Conservation (phyloP, 176 grass and related monocot genomes). For the Bromus sterilis region DNA sequence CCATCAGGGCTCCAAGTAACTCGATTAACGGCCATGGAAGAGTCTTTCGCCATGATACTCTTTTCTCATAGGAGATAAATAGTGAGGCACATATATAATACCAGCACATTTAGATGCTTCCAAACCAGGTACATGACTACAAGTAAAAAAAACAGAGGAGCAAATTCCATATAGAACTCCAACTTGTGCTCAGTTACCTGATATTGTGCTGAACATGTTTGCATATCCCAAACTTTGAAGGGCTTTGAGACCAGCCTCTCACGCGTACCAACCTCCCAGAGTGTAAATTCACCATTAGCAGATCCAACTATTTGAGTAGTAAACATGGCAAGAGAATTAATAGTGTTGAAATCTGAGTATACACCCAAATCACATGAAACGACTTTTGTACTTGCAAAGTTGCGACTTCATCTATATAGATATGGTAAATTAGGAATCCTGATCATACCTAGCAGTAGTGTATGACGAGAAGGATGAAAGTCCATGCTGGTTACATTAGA, state of each 20-base stretch:
- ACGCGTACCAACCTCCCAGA: constrained; percentile 74
- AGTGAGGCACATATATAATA: constrained; percentile 5
- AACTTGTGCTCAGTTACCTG: constrained; percentile 27
- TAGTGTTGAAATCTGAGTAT: background rate
- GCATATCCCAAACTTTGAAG: constrained; percentile 74
- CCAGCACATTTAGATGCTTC: background rate
- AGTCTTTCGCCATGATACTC: constrained; percentile 54
- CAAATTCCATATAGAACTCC: constrained; percentile 3
- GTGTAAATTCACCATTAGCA: constrained; percentile 76
- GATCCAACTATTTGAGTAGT: constrained; percentile 54
- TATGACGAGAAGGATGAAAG: constrained; percentile 85
- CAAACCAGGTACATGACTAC: constrained; percentile 19
- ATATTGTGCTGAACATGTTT: constrained; percentile 49
- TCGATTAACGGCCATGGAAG: constrained; percentile 60
- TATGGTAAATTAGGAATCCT: background rate
- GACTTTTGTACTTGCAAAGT: background rate
- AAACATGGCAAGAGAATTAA: constrained; percentile 3
- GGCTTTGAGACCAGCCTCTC: constrained; percentile 68
- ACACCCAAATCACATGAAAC: constrained; percentile 3
- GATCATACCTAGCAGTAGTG: constrained; percentile 73
- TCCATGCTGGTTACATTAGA: constrained; percentile 91
- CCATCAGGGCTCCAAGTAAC: constrained; percentile 93
- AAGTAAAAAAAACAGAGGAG: constrained; percentile 15
- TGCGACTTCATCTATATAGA: background rate
- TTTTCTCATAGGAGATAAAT: constrained; percentile 29